Evolutionary conservation across 1,284 basidiomycete species (phyloP).

Genomic region (Marasmius sp.): DNA sequence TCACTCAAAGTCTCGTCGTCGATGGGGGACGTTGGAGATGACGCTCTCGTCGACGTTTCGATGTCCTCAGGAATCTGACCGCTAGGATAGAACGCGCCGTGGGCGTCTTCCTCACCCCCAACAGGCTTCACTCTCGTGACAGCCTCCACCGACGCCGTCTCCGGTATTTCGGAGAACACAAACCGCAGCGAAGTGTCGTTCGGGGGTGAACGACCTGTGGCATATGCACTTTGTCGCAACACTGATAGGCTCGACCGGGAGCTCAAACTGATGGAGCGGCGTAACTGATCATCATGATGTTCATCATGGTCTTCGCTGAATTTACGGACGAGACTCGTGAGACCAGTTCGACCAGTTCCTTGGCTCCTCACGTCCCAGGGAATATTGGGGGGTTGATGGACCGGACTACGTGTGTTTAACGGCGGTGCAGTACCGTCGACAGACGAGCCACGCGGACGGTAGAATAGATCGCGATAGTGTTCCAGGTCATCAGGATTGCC

Average conservation of each 20-base stretch:
- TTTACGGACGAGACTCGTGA: conserved; percentile 62
- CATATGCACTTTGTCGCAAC: conserved; percentile 11
- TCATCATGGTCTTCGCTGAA: conserved; percentile 59
- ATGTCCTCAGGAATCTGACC: conserved; percentile 65
- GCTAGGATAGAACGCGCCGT: conserved; percentile 35
- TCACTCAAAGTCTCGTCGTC: conserved; percentile 49
- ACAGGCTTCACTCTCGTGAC: conserved; percentile 10
- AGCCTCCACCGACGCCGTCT: conserved; percentile 15
- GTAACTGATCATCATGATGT: background rate
- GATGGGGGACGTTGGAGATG: conserved; percentile 39
- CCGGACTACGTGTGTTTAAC: conserved; percentile 8
- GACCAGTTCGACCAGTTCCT: conserved; percentile 45
- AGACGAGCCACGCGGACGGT: conserved; percentile 33
- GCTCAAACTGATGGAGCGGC: conserved; percentile 7
- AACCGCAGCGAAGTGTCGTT: conserved; percentile 13
- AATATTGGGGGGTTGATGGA: conserved; percentile 9
- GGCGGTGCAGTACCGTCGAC: conserved; percentile 12
- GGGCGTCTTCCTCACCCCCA: background rate
- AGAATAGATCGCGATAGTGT: conserved; percentile 70
- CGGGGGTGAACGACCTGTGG: conserved; percentile 2
- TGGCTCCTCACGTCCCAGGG: conserved; percentile 17
- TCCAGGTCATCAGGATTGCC: conserved; percentile 64
- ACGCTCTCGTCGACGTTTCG: conserved; percentile 49
- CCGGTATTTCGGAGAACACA: conserved; percentile 14
- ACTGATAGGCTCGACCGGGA: conserved; percentile 8